phyloP scores from a whole-genome alignment of 192 early-diverging fungal genomes.

The Pilaira anomala region DNA sequence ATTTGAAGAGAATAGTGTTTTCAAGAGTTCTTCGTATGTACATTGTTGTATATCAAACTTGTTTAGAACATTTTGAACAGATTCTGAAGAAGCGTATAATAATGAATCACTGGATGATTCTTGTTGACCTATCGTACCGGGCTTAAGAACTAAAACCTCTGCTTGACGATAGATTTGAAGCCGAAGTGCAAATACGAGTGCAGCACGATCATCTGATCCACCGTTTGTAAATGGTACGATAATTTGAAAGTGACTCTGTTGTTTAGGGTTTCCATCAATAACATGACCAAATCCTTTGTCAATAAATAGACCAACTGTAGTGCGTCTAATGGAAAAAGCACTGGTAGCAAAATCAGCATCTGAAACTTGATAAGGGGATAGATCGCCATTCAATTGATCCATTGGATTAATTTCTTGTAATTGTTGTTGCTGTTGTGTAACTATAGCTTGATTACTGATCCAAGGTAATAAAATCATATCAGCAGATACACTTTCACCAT shows the following conservation, averaged over 20 bases:
- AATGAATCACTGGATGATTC: no score
- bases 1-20: neutral
- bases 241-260: slow-evolving; percentile 36
- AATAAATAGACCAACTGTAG: slow-evolving; percentile 59
- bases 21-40: neutral
- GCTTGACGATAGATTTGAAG: slow-evolving; percentile 38
- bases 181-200: slow-evolving; percentile 51
- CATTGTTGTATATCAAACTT: neutral
- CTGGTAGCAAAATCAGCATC: slow-evolving; percentile 7
- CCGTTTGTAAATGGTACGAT: slow-evolving; percentile 75
- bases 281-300: slow-evolving; percentile 65
- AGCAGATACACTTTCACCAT: slow-evolving; percentile 48
- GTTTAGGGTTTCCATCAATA: slow-evolving; percentile 38
- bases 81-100: neutral
- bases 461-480: slow-evolving; percentile 74
- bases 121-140: neutral
- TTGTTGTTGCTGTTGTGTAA: neutral
- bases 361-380: slow-evolving; percentile 13
- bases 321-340: slow-evolving; percentile 30
- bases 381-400: neutral
- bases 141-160: neutral
- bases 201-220: slow-evolving; percentile 70
- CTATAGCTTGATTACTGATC: slow-evolving; percentile 35
- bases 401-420: slow-evolving; percentile 6
- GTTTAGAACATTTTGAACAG: neutral